Evolutionary conservation across 257 asterid species (phyloP).

Genomic region (Craterostigma plantagineum): DNA sequence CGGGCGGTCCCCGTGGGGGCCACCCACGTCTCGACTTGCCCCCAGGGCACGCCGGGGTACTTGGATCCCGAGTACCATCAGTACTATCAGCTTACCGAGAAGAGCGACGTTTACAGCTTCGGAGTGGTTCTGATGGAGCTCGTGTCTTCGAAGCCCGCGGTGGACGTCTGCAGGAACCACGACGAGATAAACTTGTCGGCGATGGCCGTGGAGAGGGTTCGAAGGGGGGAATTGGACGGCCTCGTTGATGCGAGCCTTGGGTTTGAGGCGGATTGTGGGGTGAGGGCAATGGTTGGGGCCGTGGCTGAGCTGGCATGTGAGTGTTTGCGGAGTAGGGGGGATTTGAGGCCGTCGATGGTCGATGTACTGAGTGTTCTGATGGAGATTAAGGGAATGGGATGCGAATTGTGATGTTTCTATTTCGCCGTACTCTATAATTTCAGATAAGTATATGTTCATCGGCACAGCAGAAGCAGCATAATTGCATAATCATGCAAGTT

Average conservation of each 20-base stretch:
- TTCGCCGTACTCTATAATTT: too few species aligned
- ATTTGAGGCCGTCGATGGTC: constrained; percentile 33
- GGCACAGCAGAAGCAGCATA: too few species aligned
- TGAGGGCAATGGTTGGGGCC: constrained; percentile 22
- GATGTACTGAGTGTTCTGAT: constrained; percentile 20
- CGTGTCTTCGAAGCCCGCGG: constrained; percentile 34
- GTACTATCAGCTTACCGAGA: constrained; percentile 26
- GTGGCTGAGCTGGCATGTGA: constrained; percentile 38
- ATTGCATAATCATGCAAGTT: too few species aligned
- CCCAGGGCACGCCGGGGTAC: constrained; percentile 46
- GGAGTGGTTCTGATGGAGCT: constrained; percentile 50
- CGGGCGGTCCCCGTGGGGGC: constrained; percentile 20
- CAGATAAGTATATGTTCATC: too few species aligned
- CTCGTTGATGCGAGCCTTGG: constrained; percentile 28
- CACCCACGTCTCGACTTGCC: constrained; percentile 39
- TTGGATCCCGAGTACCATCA: constrained; percentile 35
- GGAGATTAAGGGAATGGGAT: constrained; percentile 11
- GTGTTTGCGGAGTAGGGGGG: constrained; percentile 32
- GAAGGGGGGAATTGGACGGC: constrained; percentile 20
- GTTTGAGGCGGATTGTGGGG: constrained; percentile 13
- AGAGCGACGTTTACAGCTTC: constrained; percentile 45
- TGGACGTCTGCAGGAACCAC: constrained; percentile 24
- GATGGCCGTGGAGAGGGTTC: constrained; percentile 24
- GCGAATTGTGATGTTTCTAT: too few species aligned
- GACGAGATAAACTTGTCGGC: constrained; percentile 32